Conservation (phyloP, 169 alveolate genomes). For the Toxoplasma gondii region DNA sequence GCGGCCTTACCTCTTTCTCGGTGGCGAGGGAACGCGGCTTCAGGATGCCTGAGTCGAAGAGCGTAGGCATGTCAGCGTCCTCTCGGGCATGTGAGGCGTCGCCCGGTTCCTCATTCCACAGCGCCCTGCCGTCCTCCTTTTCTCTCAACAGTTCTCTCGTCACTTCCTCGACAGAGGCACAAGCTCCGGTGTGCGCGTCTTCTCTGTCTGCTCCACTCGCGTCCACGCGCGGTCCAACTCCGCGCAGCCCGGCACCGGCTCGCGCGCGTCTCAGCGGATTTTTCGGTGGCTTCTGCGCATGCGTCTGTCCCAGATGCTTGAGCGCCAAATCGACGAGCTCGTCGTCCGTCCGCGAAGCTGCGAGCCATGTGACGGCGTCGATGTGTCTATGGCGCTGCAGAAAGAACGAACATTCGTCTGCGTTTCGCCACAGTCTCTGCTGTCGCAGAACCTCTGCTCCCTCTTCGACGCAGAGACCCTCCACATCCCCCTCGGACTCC, state of each 20-base stretch:
- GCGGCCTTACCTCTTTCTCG: no score
- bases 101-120: neutral
- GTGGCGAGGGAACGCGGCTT: no score
- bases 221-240: no score
- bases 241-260: no score
- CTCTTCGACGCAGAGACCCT: neutral
- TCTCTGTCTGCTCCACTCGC: neutral
- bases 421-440: neutral
- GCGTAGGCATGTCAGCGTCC: neutral
- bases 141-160: neutral
- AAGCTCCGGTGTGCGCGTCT: neutral
- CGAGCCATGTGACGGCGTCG: constrained; percentile 23
- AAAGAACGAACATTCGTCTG: neutral
- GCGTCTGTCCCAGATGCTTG: neutral
- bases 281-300: neutral
- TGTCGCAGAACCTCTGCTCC: neutral
- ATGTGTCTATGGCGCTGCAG: neutral
- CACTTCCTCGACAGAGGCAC: neutral
- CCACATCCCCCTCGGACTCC: neutral
- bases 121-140: neutral
- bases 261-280: neutral
- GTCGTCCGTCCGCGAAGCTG: neutral
- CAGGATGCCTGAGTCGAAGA: neutral
- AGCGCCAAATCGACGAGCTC: constrained; percentile 1
- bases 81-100: neutral